Evolutionary conservation across 352 stramenopile species (phyloP).

Genomic region (Phytopythium delawarense): DNA sequence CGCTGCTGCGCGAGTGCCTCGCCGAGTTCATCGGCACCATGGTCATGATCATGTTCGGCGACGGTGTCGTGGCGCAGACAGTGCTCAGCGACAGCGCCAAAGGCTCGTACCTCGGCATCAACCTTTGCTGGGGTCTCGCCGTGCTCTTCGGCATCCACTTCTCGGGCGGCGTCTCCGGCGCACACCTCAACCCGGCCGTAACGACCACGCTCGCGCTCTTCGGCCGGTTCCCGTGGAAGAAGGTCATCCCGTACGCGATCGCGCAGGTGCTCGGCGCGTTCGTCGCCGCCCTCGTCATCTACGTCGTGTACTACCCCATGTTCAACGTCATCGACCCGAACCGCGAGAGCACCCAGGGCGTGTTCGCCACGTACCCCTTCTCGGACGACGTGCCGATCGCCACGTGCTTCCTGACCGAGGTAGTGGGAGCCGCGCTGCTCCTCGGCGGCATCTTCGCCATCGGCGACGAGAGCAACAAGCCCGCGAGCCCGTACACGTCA

Average conservation of each 20-base stretch:
- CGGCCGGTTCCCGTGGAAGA: constrained; percentile 39
- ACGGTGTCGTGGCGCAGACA: constrained; percentile 58
- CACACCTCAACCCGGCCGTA: constrained; percentile 57
- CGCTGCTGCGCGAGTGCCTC: constrained; percentile 53
- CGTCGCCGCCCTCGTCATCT: constrained; percentile 36
- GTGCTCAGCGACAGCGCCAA: constrained; percentile 36
- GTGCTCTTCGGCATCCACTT: constrained; percentile 61
- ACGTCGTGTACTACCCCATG: constrained; percentile 44
- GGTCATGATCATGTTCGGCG: constrained; percentile 53
- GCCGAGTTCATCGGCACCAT: constrained; percentile 61
- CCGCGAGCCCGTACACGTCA: constrained; percentile 33
- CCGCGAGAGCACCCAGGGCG: constrained; percentile 26
- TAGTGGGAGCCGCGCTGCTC: constrained; percentile 53
- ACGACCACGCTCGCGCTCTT: constrained; percentile 47
- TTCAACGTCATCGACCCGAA: constrained; percentile 42
- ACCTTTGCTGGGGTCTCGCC: constrained; percentile 49
- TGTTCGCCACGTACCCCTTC: constrained; percentile 53
- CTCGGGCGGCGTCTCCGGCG: constrained; percentile 38
- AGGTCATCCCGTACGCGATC: constrained; percentile 34
- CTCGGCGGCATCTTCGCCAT: constrained; percentile 52
- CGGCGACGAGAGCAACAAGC: constrained; percentile 47
- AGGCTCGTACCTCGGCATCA: constrained; percentile 57
- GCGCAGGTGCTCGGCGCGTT: constrained; percentile 46
- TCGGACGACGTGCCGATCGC: constrained; percentile 28
- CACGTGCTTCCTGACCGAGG: constrained; percentile 59